Evolutionary conservation across 345 rosid genomes (phyloP).

Genomic region (Garcia nutans): DNA sequence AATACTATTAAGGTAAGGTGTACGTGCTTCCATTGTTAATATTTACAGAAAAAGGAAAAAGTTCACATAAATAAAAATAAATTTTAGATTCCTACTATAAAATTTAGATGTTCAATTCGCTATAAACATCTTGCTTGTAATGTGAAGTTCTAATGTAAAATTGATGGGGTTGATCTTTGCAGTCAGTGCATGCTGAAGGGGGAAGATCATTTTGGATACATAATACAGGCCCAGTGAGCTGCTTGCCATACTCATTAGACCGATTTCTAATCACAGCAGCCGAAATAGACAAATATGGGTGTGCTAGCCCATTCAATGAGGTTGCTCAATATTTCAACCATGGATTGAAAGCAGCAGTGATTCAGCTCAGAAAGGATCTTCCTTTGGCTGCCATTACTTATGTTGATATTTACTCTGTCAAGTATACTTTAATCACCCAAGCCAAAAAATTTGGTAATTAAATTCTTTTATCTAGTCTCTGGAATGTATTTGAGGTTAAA

Average conservation of each 20-base stretch:
- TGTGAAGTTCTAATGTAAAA: too few species aligned
- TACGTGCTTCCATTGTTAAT: too few species aligned
- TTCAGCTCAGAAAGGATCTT: conserved; percentile 51
- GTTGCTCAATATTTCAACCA: conserved; percentile 52
- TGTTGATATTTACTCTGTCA: conserved; percentile 56
- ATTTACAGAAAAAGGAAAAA: too few species aligned
- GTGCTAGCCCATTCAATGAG: conserved; percentile 56
- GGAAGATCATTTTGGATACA: conserved; percentile 49
- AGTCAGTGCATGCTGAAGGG: conserved; percentile 40
- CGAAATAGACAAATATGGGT: conserved; percentile 50
- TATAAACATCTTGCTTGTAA: too few species aligned
- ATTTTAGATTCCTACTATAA: too few species aligned
- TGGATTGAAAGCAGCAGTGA: conserved; percentile 33
- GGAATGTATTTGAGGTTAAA: too few species aligned
- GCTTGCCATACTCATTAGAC: conserved; percentile 35
- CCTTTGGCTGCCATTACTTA: conserved; percentile 51
- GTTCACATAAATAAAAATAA: too few species aligned
- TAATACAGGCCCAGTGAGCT: conserved; percentile 26
- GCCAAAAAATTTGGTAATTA: conserved; percentile 49
- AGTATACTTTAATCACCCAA: conserved; percentile 53
- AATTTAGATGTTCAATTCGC: too few species aligned
- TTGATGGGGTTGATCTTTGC: background rate
- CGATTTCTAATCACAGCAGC: conserved; percentile 34
- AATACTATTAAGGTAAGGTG: conserved; percentile 14
- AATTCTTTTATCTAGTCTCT: too few species aligned